Evolutionary conservation across 371 early-diverging fungal species (phyloP).

Genomic region (Paramicrosporidium saccamoebae): DNA sequence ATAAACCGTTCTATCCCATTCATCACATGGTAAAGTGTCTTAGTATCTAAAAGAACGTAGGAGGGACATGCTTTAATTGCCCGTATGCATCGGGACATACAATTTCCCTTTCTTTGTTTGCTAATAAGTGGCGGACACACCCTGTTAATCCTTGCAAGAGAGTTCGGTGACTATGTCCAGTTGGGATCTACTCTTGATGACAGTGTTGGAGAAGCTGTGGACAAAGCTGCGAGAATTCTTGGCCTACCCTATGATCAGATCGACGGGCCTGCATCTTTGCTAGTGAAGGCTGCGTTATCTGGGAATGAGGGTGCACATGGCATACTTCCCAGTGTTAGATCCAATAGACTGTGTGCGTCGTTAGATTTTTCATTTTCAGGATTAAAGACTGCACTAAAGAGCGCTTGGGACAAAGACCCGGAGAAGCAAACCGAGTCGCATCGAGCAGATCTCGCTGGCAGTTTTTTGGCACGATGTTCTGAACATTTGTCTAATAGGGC

Average conservation of each 20-base stretch:
- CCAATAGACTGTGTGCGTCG: slow-evolving; percentile 10
- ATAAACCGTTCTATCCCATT: slow-evolving; percentile 34
- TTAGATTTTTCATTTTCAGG: slow-evolving; percentile 43
- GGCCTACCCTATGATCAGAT: slow-evolving; percentile 25
- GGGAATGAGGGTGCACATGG: slow-evolving; percentile 13
- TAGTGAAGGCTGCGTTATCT: slow-evolving; percentile 19
- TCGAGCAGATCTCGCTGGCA: slow-evolving; percentile 26
- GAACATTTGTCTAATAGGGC: slow-evolving; percentile 27
- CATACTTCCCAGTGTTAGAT: slow-evolving; percentile 26
- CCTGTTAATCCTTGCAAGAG: slow-evolving; percentile 18
- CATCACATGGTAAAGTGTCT: slow-evolving; percentile 52
- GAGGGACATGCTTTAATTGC: slow-evolving; percentile 38
- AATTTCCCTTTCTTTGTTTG: slow-evolving; percentile 33
- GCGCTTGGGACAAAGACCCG: slow-evolving; percentile 10
- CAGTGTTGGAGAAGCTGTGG: slow-evolving; percentile 45
- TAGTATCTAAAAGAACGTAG: slow-evolving; percentile 3
- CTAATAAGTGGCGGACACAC: slow-evolving; percentile 55
- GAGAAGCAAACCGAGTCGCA: slow-evolving; percentile 6
- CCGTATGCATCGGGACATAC: slow-evolving; percentile 9
- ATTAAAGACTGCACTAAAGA: slow-evolving; percentile 20
- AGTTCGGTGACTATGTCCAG: slow-evolving; percentile 18
- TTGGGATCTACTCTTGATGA: slow-evolving; percentile 37
- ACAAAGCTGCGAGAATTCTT: slow-evolving; percentile 30
- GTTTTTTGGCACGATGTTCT: slow-evolving; percentile 26
- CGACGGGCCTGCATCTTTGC: slow-evolving; percentile 31